Evolutionary conservation across 1,284 basidiomycete genomes (phyloP).

Genomic region (Schizophyllum amplum): DNA sequence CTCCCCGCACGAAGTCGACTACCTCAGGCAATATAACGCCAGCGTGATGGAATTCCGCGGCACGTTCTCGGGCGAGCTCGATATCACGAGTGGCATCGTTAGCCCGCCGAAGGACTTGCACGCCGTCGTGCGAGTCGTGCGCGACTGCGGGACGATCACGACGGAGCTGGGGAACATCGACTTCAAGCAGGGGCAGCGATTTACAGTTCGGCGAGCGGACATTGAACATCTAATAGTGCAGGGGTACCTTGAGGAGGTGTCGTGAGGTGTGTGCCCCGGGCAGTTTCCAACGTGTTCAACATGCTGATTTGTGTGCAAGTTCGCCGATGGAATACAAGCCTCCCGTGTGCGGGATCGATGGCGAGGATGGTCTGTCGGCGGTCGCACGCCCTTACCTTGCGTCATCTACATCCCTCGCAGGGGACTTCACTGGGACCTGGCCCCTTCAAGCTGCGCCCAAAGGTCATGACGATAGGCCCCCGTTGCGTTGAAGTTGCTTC

Average conservation of each 20-base stretch:
- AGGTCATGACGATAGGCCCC: neutral
- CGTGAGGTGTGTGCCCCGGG: neutral
- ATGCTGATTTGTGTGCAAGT: no score
- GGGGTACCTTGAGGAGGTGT: constrained; percentile 75
- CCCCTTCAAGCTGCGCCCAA: neutral
- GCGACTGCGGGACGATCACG: constrained; percentile 84
- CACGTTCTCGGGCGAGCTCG: constrained; percentile 81
- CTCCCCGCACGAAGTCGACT: constrained; percentile 88
- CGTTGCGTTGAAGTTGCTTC: neutral
- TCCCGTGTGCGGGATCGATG: neutral
- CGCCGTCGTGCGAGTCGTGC: constrained; percentile 69
- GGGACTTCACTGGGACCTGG: neutral
- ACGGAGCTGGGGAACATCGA: constrained; percentile 84
- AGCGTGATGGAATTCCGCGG: constrained; percentile 80
- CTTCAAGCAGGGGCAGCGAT: constrained; percentile 83
- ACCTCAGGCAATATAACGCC: constrained; percentile 75
- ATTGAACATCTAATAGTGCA: constrained; percentile 90
- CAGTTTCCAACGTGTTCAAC: neutral
- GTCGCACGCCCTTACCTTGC: neutral
- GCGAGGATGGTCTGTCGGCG: neutral
- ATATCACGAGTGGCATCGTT: constrained; percentile 73
- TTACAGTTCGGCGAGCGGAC: constrained; percentile 78
- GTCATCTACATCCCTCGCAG: neutral
- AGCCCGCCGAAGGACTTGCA: constrained; percentile 78
- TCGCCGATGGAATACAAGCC: neutral